Evolutionary conservation across 768 basidiomycete species (phyloP).

Genomic region (Boletus rubescentipes): DNA sequence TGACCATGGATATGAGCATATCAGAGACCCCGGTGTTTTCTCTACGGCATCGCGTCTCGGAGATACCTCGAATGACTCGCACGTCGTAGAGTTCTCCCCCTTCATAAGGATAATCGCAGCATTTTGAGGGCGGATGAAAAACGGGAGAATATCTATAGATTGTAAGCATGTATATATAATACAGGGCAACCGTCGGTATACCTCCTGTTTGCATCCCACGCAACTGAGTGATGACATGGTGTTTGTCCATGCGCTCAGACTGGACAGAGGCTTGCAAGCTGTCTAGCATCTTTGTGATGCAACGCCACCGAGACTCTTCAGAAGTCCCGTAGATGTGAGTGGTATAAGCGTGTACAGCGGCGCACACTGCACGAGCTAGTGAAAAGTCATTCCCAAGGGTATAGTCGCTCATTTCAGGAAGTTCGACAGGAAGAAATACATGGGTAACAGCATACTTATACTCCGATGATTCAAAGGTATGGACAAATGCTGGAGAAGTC

Average conservation of each 20-base stretch:
- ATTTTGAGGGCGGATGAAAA: conserved; percentile 43
- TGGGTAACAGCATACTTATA: background rate
- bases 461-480: background rate
- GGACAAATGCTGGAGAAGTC: no score
- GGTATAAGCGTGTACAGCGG: background rate
- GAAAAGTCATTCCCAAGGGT: background rate
- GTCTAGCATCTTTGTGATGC: no score
- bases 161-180: background rate
- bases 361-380: background rate
- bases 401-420: background rate
- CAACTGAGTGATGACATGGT: background rate
- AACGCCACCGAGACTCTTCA: background rate
- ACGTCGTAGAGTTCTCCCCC: conserved; percentile 12
- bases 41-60: conserved; percentile 28
- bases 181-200: no score
- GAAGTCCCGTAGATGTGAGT: background rate
- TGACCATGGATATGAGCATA: conserved; percentile 25
- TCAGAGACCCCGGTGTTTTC: conserved; percentile 26
- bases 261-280: no score
- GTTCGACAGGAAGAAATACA: no score
- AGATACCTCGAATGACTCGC: conserved; percentile 21
- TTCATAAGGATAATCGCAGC: conserved; percentile 40
- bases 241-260: background rate
- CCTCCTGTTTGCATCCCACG: no score
- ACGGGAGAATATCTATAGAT: conserved; percentile 33